Percentiles rank a stretch among this genome's conserved stretches.
Conservation (phyloP, 1,284 basidiomycete genomes). For the Fomitopsis pinicola region DNA sequence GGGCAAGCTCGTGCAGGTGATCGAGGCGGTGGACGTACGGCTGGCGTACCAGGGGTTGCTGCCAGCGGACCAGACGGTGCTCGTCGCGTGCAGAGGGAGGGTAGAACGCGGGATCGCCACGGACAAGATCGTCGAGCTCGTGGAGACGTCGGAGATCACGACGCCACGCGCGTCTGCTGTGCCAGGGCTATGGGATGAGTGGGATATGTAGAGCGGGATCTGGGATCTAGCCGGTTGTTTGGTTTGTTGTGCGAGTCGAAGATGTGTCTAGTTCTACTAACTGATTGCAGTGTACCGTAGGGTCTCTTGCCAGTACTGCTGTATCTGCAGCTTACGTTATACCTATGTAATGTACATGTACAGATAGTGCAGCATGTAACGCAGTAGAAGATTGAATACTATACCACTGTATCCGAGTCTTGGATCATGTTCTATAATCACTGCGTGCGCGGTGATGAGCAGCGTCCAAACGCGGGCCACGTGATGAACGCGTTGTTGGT, state of each 20-base stretch:
- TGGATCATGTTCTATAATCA: too few relatives aligned
- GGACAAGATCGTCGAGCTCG: conserved; percentile 63
- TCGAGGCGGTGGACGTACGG: conserved; percentile 64
- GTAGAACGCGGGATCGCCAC: conserved; percentile 49
- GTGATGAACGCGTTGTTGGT: background rate
- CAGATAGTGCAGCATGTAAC: background rate
- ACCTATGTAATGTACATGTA: background rate
- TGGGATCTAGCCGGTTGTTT: background rate
- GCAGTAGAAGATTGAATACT: background rate
- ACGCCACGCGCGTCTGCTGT: conserved; percentile 26
- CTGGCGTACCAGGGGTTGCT: conserved; percentile 47
- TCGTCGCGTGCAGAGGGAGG: conserved; percentile 56
- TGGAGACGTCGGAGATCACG: conserved; percentile 58
- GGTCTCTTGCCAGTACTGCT: background rate
- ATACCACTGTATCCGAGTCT: background rate
- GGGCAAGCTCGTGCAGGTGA: conserved; percentile 68
- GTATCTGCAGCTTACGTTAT: background rate
- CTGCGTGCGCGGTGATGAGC: background rate
- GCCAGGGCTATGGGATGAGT: conserved; percentile 59
- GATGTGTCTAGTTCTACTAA: background rate
- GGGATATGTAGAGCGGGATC: conserved; percentile 41
- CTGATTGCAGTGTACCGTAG: background rate
- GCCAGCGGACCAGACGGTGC: conserved; percentile 42
- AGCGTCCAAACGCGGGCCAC: background rate
- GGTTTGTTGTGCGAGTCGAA: background rate